Base-by-base conservation (phyloP, 2,329 filamentous ascomycete species). In the Ophiocordyceps robertsii region DNA sequence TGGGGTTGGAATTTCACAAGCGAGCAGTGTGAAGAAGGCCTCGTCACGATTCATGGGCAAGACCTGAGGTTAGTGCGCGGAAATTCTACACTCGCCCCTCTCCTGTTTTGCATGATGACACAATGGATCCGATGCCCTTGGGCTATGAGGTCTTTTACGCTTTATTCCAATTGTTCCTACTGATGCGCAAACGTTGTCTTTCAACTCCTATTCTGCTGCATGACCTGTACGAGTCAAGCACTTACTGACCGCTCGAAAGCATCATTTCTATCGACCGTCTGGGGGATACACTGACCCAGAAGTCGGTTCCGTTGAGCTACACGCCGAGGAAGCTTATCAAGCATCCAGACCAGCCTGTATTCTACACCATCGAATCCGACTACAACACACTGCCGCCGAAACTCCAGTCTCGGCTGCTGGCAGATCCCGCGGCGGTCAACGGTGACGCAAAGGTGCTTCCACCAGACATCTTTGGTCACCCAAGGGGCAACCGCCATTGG, bases 1-100 rank as follows among this genome's bases (percentile, higher is more conserved):
- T 95, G 87, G 71, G 89, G 85, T 4, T 95, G 89, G 82, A 95
- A 92, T 54, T 96, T 98, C 58, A 90, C 85, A 60, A 95, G 89
- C 56, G 87, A 95, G 58, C 85, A 95, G 60, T 95, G 89, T 54
- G 80, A 84, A 37, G 85, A 95, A 63, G 89, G 89, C 43, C 90
- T 95, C 71, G 90, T 95, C 42, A 89, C 88, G 46, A 90, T 95
- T 47, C 85, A 93, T 64, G 86, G 81, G 39, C 84, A 90, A 60
- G 92, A 87, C 58, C 63, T 94, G 51, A 76, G 87, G 88, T 94
- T 79, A 61, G 65, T 65, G 43, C 13, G 43, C 46, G 21, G 19
- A 30, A 6, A 11, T 11, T 43, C 49, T 45, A 47, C 57, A 58
- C 60, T 55, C 56, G 54, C 52, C 56, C 43, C 47, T 46, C 49